Base-by-base conservation (phyloP, 768 basidiomycete species). In the Ephemerocybe angulata region DNA sequence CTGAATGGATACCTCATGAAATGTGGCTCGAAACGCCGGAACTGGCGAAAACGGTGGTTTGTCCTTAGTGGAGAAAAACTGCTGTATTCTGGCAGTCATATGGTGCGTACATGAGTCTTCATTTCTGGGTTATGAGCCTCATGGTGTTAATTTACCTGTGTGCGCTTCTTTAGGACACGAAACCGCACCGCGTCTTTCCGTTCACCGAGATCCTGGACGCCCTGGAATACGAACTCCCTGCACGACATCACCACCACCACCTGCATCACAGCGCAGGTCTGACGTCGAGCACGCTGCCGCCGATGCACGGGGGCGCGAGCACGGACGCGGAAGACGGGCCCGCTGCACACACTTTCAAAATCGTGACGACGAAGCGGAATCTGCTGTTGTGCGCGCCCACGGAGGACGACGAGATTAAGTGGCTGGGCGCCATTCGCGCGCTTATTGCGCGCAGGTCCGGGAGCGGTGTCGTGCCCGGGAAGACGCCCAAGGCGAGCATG, bases 21-120 rank as follows among this genome's bases (percentile, higher is more conserved):
- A 66, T 94, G 93, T 69, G 94, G 93, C 25, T 87, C 87, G 41
- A 93, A 95, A 61, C 83, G 96, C 65, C 87, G 90, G 63, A 91
- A 85, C 60, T 99, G 97, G 97, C 81, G 93, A 54, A 98, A 99
- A 71, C 76, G 97, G 27, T 98, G 95, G 96, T 98, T 99, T 63
- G 86, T 91, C 33, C 75, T 99, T n/a, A 93, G 87, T 35, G 85
- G 86, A 35, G 91, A 93, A 63, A 89, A 86, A 65, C 72, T 99
- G 51, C 73, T 92, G 31, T 99, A 99, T 73, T 87, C 85, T 10
- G 85, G 85, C 47, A 94, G 88, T 67, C 97, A 99, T 74, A 98
- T 98, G 94, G 95, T 96, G 64, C 58, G 86, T 77, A 38, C 15
- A 37, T 50, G 57, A 4, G 3, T n/a, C 35, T 13, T 30, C 22